These are phyloP conservation scores for Kodamaea laetipori DNA, from an alignment of 805 yeast genomes.

Conservation along the genomic window DNA sequence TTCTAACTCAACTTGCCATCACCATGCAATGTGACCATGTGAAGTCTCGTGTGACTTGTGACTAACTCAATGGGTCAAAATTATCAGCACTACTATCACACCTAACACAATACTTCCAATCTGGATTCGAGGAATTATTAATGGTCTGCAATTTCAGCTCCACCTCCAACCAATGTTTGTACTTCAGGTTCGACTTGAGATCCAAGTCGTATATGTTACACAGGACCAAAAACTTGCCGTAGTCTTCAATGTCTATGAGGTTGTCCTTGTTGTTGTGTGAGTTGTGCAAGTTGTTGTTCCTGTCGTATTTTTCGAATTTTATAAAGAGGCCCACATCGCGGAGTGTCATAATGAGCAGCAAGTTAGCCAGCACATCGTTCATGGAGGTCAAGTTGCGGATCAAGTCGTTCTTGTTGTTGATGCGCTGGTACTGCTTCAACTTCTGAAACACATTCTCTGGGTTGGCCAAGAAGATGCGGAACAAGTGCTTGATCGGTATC, in stretches of 20 bases:
- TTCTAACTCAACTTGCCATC: too few relatives aligned
- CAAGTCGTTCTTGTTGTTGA: constrained; percentile 33
- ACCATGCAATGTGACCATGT: too few relatives aligned
- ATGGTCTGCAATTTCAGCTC: constrained; percentile 40
- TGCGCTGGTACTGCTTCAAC: constrained; percentile 36
- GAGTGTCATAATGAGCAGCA: constrained; percentile 51
- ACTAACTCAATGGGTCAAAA: constrained; percentile 12
- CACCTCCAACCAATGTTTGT: constrained; percentile 46
- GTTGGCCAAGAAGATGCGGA: constrained; percentile 32
- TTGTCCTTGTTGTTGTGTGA: constrained; percentile 32
- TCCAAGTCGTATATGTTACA: constrained; percentile 52
- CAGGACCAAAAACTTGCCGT: constrained; percentile 32
- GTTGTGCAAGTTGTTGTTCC: constrained; percentile 29
- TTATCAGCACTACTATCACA: constrained; percentile 5
- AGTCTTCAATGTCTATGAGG: constrained; percentile 25
- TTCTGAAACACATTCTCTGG: constrained; percentile 36
- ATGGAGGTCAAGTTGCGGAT: constrained; percentile 32
- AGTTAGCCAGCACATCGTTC: constrained; percentile 42
- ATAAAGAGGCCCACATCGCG: constrained; percentile 59
- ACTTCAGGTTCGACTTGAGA: constrained; percentile 46
- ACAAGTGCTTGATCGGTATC: constrained; percentile 38
- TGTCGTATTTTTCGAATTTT: constrained; percentile 36
- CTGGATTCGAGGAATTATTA: constrained; percentile 32
- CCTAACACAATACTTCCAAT: constrained; percentile 33
- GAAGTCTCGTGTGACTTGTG: too few relatives aligned